Evolutionary conservation across 345 rosid genomes (phyloP).

Genomic region (Lumnitzera littorea): DNA sequence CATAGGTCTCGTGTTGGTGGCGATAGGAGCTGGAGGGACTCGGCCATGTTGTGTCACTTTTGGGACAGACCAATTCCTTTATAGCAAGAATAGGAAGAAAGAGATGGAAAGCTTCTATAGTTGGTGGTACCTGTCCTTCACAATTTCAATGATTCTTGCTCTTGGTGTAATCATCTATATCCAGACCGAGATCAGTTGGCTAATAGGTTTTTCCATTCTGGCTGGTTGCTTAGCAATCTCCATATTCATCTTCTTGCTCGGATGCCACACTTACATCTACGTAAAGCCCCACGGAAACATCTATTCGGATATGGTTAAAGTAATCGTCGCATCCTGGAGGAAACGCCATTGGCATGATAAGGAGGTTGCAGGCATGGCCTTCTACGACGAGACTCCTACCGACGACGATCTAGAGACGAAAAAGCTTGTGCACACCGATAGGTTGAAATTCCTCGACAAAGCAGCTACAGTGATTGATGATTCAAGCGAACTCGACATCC

Average conservation of each 20-base stretch:
- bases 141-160: constrained; percentile 43
- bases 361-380: background rate
- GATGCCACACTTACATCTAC: constrained; percentile 37
- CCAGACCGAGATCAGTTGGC: constrained; percentile 65
- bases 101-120: constrained; percentile 65
- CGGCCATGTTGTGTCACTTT: constrained; percentile 82
- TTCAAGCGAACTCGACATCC: constrained; percentile 36
- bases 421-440: constrained; percentile 24
- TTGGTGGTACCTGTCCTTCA: constrained; percentile 81
- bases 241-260: constrained; percentile 41
- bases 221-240: constrained; percentile 46
- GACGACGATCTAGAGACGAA: constrained; percentile 3
- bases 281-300: constrained; percentile 50
- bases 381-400: constrained; percentile 27
- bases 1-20: constrained; percentile 35
- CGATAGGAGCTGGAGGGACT: constrained; percentile 64
- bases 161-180: constrained; percentile 56
- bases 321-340: constrained; percentile 32
- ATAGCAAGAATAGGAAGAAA: constrained; percentile 39
- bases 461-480: constrained; percentile 37
- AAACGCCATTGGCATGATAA: constrained; percentile 19
- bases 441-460: constrained; percentile 46
- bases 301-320: constrained; percentile 43
- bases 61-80: constrained; percentile 75
- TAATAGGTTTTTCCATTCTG: constrained; percentile 53